Conservation (phyloP, 371 early-diverging fungal genomes). For the Syncephalastrum monosporum region DNA sequence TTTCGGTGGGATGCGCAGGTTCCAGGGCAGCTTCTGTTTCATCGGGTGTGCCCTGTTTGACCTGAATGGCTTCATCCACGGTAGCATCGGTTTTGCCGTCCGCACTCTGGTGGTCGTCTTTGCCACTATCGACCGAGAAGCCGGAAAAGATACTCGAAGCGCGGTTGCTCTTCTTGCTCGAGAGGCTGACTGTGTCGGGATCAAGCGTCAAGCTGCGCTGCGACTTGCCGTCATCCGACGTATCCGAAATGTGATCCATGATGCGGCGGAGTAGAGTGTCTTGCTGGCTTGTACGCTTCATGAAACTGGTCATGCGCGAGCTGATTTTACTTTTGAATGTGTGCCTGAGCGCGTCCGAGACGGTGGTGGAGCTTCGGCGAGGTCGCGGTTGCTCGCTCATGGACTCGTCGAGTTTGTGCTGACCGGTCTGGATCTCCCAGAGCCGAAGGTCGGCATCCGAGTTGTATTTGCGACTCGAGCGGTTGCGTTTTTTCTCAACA, state of each 20-base stretch:
- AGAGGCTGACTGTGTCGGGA: conserved; percentile 11
- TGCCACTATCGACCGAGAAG: conserved; percentile 6
- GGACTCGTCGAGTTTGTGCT: too few relatives aligned
- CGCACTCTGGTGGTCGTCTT: conserved; percentile 7
- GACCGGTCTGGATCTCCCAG: conserved; percentile 13
- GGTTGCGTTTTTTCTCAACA: conserved; percentile 16
- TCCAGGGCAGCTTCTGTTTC: background rate
- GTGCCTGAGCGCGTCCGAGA: conserved; percentile 5
- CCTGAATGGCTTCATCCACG: background rate
- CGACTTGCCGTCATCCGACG: background rate
- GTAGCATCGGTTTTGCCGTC: background rate
- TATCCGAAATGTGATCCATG: conserved; percentile 11
- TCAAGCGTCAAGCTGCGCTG: conserved; percentile 2
- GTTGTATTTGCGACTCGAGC: conserved; percentile 11
- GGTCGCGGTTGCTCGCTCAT: too few relatives aligned
- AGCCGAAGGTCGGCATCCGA: conserved; percentile 11
- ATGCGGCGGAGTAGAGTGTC: conserved; percentile 15
- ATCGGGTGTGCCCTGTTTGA: too few relatives aligned
- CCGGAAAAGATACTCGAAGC: conserved; percentile 16
- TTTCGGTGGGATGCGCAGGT: background rate
- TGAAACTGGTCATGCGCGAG: conserved; percentile 15
- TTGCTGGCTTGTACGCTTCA: conserved; percentile 20
- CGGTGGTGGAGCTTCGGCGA: too few relatives aligned
- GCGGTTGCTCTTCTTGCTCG: conserved; percentile 11
- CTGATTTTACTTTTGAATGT: conserved; percentile 11